Percentiles rank a stretch among this genome's conserved stretches.
phyloP scores from a whole-genome alignment of 345 rosid species.

The Lepidium africanum region DNA sequence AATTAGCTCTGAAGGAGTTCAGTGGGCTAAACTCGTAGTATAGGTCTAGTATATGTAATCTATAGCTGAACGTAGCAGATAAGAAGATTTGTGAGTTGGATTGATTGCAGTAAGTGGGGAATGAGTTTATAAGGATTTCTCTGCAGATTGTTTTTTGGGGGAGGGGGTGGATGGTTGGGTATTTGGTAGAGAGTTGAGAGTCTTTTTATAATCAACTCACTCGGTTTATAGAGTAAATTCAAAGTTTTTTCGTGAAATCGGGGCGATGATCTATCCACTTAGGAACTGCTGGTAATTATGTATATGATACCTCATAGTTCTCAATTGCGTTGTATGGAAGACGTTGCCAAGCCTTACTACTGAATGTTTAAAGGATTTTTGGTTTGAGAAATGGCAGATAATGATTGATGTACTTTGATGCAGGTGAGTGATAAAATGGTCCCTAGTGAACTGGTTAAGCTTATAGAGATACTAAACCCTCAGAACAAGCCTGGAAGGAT shows the following conservation, averaged over 20 bases:
- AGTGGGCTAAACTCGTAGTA: too few relatives aligned
- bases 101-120: too few relatives aligned
- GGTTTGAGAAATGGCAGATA: background rate
- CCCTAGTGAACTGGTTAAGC: conserved; percentile 45
- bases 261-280: background rate
- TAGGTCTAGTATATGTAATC: too few relatives aligned
- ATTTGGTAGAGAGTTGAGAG: too few relatives aligned
- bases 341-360: background rate
- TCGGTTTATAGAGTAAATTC: too few relatives aligned
- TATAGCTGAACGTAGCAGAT: too few relatives aligned
- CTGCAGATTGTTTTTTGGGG: too few relatives aligned
- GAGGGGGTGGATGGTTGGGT: too few relatives aligned
- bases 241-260: background rate
- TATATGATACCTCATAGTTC: background rate
- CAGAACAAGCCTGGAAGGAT: conserved; percentile 54
- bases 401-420: background rate
- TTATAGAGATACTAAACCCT: conserved; percentile 55
- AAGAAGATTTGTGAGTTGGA: too few relatives aligned
- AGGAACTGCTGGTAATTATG: background rate
- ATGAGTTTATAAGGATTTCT: too few relatives aligned
- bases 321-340: background rate
- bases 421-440: conserved; percentile 66
- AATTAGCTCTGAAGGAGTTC: too few relatives aligned
- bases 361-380: background rate
- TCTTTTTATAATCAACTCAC: too few relatives aligned